Percentiles rank a stretch among this genome's conserved stretches.
These are phyloP conservation scores for Arctium lappa DNA, from an alignment of 129 eudicot genomes.

Conservation along the genomic window DNA sequence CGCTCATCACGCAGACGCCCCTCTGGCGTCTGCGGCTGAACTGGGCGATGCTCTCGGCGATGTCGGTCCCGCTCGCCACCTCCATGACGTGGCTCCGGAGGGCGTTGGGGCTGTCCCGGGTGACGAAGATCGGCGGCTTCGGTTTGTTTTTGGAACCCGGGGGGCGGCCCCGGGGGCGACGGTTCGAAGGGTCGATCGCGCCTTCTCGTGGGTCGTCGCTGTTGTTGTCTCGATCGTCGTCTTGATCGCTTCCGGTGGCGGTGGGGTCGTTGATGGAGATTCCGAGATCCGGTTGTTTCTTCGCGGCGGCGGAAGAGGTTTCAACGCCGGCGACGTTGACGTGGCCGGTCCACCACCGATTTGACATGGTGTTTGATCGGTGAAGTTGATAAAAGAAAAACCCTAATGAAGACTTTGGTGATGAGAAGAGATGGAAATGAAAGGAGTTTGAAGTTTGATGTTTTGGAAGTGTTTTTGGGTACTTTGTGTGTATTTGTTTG, in stretches of 20 bases:
- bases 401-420: conserved; percentile 2
- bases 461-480: conserved; percentile 11
- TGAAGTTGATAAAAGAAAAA: neutral
- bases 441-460: neutral
- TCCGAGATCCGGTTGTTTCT: conserved; percentile 63
- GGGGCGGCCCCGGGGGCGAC: conserved; percentile 48
- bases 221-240: conserved; percentile 41
- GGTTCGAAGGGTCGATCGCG: conserved; percentile 38
- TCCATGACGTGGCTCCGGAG: conserved; percentile 55
- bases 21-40: conserved; percentile 44
- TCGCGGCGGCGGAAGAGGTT: conserved; percentile 25
- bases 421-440: neutral
- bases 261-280: conserved; percentile 42
- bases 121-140: conserved; percentile 49
- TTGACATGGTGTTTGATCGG: conserved; percentile 39
- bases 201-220: conserved; percentile 65
- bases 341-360: conserved; percentile 68
- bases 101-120: conserved; percentile 58
- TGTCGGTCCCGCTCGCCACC: conserved; percentile 44
- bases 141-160: conserved; percentile 57
- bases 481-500: conserved; percentile 24
- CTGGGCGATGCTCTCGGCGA: conserved; percentile 50
- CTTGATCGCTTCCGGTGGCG: conserved; percentile 26
- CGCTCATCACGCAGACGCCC: conserved; percentile 51
- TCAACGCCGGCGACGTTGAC: conserved; percentile 51